Base-by-base conservation (phyloP, 768 basidiomycete species). In the Suillus luteus region DNA sequence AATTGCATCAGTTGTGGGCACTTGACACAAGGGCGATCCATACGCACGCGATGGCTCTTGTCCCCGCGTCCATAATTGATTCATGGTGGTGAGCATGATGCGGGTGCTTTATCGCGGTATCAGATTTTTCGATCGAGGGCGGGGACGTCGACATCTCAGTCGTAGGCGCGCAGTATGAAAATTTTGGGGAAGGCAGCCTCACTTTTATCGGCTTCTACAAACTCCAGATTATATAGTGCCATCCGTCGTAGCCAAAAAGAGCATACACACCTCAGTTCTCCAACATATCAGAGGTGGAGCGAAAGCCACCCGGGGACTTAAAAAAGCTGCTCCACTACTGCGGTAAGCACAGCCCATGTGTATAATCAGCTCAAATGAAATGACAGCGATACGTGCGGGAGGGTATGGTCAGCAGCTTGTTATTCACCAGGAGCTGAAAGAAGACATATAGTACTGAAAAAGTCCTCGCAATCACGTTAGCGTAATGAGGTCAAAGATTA, bases 351-450 rank as follows among this genome's bases (percentile, higher is more conserved):
- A 46, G 46, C 35, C 90, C 93, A 67, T 24, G 64, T 44, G 62
- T 19, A 57, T 9, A 51, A 15, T 33, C 61, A 65, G 12, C 33
- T 59, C 44, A 35, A 17, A 41, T 49, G 37, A 41, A 43, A 24
- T 38, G 17, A 9, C 15, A 33, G 48, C 58, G 49, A 41, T 35
- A 40, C 1, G 96, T 98, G 48, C 93, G 87, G 74, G 92, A 94
- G 0, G 94, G 92, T 40, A 96, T 91, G 0, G 95, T 95, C 49
- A 96, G 80, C 0, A 93, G 93, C 71, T 95, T 94, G 75, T 96
- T 96, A 73, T 97, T 93, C 14, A 93, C 92, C 65, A 93, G 83
- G 17, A 99, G 87, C 72, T 96, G 93, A 73, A 93, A 91, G 11
- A 68, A 31, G 31, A 31, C 31, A 31, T 31, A 31, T 1, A 31